Conservation (phyloP, 2,329 filamentous ascomycete species). For the Colletotrichum brevisporum region DNA sequence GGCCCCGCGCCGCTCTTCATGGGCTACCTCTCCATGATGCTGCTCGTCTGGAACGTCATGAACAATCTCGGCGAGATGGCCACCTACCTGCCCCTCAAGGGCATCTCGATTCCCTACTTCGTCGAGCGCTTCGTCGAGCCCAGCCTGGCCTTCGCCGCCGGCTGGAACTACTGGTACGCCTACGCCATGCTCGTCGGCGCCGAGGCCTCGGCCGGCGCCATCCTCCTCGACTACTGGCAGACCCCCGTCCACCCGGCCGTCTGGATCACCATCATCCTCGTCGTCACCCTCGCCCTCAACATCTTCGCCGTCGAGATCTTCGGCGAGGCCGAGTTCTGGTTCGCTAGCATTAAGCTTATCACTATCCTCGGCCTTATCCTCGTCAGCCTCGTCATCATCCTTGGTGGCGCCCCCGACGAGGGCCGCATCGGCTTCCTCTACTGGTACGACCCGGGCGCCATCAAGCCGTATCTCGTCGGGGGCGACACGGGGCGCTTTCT, state of each 20-base stretch:
- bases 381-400: conserved; percentile 68
- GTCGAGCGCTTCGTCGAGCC: conserved; percentile 69
- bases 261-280: conserved; percentile 71
- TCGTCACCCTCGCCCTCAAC: conserved; percentile 69
- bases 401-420: conserved; percentile 67
- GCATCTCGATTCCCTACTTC: conserved; percentile 71
- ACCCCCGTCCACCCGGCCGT: conserved; percentile 65
- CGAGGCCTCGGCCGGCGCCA: conserved; percentile 70
- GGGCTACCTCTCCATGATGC: conserved; percentile 73
- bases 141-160: conserved; percentile 69
- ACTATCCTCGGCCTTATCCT: conserved; percentile 72
- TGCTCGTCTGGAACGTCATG: conserved; percentile 68
- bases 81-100: conserved; percentile 67
- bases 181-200: conserved; percentile 71
- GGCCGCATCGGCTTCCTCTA: conserved; percentile 58
- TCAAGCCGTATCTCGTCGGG: conserved; percentile 61
- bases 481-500: conserved; percentile 68
- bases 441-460: conserved; percentile 58
- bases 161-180: conserved; percentile 75
- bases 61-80: conserved; percentile 69
- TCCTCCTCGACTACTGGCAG: conserved; percentile 74
- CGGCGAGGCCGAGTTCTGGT: conserved; percentile 74
- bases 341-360: conserved; percentile 72
- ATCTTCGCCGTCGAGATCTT: conserved; percentile 70
- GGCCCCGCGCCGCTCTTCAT: conserved; percentile 79